Conservation (phyloP, 805 yeast genomes). For the Candida qinlingensis region DNA sequence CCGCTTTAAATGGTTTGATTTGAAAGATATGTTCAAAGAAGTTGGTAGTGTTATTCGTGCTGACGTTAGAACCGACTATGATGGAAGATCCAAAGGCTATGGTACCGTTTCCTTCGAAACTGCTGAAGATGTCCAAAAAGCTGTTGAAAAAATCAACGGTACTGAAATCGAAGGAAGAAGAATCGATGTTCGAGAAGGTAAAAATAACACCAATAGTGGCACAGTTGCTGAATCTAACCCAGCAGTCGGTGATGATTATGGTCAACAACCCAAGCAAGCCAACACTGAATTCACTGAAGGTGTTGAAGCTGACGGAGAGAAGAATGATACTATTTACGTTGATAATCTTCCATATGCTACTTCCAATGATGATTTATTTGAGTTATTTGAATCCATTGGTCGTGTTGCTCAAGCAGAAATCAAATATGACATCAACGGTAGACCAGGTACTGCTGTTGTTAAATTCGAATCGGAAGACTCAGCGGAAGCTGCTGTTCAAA, state of each 20-base stretch:
- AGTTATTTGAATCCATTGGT: slow-evolving; percentile 82
- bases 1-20: slow-evolving; percentile 75
- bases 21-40: slow-evolving; percentile 76
- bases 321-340: slow-evolving; percentile 59
- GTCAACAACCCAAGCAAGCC: neutral
- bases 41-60: slow-evolving; percentile 80
- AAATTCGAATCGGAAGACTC: slow-evolving; percentile 59
- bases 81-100: slow-evolving; percentile 79
- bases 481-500: slow-evolving; percentile 71
- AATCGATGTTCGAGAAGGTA: slow-evolving; percentile 77
- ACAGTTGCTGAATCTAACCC: slow-evolving; percentile 1
- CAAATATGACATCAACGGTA: slow-evolving; percentile 53
- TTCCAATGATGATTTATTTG: slow-evolving; percentile 76
- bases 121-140: slow-evolving; percentile 63
- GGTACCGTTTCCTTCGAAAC: slow-evolving; percentile 74
- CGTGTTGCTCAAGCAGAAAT: slow-evolving; percentile 72
- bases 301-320: slow-evolving; percentile 56
- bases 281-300: slow-evolving; percentile 56
- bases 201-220: slow-evolving; percentile 22
- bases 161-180: slow-evolving; percentile 68
- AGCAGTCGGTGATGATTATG: neutral
- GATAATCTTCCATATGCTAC: slow-evolving; percentile 86
- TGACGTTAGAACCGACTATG: slow-evolving; percentile 59
- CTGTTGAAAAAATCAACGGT: slow-evolving; percentile 66
- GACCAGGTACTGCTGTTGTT: slow-evolving; percentile 85